These are phyloP conservation scores for Ceratocystis cubensis DNA, from an alignment of 2,329 filamentous ascomycete species.

Conservation along the genomic window DNA sequence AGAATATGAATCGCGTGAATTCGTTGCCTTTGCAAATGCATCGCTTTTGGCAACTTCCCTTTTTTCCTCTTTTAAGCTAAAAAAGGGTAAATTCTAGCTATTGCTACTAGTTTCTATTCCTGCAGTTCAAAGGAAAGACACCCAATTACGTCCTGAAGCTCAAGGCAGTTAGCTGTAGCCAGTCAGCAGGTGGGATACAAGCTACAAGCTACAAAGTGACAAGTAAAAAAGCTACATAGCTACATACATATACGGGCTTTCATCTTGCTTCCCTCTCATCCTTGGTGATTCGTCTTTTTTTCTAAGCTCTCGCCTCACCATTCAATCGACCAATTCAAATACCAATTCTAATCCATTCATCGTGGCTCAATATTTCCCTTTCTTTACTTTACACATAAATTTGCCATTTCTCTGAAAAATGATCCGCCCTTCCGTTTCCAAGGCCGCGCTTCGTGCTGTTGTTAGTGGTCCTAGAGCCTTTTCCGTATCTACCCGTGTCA, in stretches of 20 bases:
- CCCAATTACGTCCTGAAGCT: constrained; percentile 18
- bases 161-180: background rate
- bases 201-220: background rate
- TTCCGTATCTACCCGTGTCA: constrained; percentile 48
- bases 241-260: constrained; percentile 1
- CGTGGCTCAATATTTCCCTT: background rate
- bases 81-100: background rate
- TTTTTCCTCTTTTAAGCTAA: background rate
- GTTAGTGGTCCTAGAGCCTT: constrained; percentile 40
- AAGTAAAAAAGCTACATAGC: background rate
- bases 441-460: constrained; percentile 39
- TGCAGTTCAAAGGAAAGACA: constrained; percentile 2
- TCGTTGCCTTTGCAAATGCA: background rate
- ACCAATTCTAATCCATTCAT: background rate
- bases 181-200: background rate
- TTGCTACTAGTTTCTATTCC: background rate
- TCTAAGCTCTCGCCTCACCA: background rate
- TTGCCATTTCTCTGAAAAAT: constrained; percentile 32
- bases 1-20: too few species aligned
- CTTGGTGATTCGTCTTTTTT: background rate
- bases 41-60: background rate
- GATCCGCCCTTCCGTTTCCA: constrained; percentile 53
- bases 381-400: background rate
- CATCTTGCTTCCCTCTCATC: constrained; percentile 7
- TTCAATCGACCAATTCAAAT: background rate